These are phyloP conservation scores for Acaromyces ingoldii DNA, from an alignment of 1,284 basidiomycete genomes.

Conservation along the genomic window DNA sequence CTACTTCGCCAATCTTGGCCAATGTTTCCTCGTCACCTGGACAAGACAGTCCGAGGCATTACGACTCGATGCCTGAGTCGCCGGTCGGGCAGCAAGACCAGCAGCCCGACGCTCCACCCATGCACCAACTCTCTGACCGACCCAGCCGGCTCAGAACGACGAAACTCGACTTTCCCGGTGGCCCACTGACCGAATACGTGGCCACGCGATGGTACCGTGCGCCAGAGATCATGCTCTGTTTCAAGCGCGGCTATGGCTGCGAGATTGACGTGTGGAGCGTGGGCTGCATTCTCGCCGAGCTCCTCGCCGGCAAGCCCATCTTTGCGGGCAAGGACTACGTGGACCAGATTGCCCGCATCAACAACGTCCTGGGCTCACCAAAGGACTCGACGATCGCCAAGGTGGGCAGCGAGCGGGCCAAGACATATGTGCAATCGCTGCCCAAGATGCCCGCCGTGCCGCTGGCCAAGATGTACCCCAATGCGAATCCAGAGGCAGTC, in stretches of 20 bases:
- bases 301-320: slow-evolving; percentile 43
- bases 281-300: slow-evolving; percentile 49
- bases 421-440: slow-evolving; percentile 41
- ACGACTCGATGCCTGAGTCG: not conserved
- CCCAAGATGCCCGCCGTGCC: slow-evolving; percentile 30
- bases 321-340: slow-evolving; percentile 50
- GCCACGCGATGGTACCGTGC: slow-evolving; percentile 50
- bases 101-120: slow-evolving; percentile 2
- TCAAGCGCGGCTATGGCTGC: slow-evolving; percentile 45
- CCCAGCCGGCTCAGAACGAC: slow-evolving; percentile 3
- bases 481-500: slow-evolving; percentile 34
- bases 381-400: slow-evolving; percentile 30
- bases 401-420: slow-evolving; percentile 43
- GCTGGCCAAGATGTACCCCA: slow-evolving; percentile 33
- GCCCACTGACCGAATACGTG: slow-evolving; percentile 48
- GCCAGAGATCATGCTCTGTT: slow-evolving; percentile 51
- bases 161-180: slow-evolving; percentile 44
- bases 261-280: slow-evolving; percentile 50
- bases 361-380: slow-evolving; percentile 45
- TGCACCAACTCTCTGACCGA: not conserved
- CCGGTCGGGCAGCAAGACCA: not conserved
- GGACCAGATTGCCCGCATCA: slow-evolving; percentile 48
- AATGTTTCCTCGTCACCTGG: not conserved
- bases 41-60: not conserved
- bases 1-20: not conserved